These are phyloP conservation scores for Apiospora kogelbergensis DNA, from an alignment of 2,329 filamentous ascomycete species.

Conservation along the genomic window DNA sequence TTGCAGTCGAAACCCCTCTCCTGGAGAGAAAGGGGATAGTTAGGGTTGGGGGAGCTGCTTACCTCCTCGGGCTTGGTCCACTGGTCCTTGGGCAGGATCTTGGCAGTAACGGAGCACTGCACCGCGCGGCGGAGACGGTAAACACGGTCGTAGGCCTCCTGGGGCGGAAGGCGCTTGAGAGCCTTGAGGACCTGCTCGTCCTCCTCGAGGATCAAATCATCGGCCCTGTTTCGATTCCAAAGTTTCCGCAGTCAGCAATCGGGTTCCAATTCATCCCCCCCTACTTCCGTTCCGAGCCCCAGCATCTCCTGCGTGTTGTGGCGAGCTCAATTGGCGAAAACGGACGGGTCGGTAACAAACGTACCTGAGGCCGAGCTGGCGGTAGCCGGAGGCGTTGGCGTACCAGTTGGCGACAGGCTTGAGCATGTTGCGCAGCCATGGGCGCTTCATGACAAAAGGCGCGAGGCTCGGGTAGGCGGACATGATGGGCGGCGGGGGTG, in stretches of 20 bases:
- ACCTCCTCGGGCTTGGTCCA: constrained; percentile 60
- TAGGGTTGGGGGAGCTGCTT: constrained; percentile 19
- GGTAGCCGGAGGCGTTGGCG: constrained; percentile 84
- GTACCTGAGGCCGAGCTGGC: constrained; percentile 88
- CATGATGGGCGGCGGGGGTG: constrained; percentile 33
- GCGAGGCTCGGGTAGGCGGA: constrained; percentile 74
- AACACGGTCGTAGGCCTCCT: constrained; percentile 94
- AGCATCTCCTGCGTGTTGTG: not conserved
- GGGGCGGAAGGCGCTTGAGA: constrained; percentile 83
- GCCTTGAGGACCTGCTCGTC: constrained; percentile 82
- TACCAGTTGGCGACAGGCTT: constrained; percentile 88
- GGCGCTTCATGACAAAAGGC: constrained; percentile 77
- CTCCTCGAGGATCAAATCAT: constrained; percentile 95
- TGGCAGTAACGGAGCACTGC: constrained; percentile 68
- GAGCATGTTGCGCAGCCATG: constrained; percentile 80
- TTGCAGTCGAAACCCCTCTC: not conserved
- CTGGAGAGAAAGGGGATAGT: not conserved
- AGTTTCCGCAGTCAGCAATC: not conserved
- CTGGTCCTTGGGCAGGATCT: constrained; percentile 61
- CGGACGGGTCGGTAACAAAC: constrained; percentile 10
- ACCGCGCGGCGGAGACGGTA: constrained; percentile 95
- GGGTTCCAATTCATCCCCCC: not conserved
- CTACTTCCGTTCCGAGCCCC: not conserved
- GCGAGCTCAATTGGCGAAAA: constrained; percentile 2
- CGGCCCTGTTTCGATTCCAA: constrained; percentile 60